Base-by-base conservation (phyloP, 2,329 filamentous ascomycete genomes). In the Colletotrichum aenigma region DNA sequence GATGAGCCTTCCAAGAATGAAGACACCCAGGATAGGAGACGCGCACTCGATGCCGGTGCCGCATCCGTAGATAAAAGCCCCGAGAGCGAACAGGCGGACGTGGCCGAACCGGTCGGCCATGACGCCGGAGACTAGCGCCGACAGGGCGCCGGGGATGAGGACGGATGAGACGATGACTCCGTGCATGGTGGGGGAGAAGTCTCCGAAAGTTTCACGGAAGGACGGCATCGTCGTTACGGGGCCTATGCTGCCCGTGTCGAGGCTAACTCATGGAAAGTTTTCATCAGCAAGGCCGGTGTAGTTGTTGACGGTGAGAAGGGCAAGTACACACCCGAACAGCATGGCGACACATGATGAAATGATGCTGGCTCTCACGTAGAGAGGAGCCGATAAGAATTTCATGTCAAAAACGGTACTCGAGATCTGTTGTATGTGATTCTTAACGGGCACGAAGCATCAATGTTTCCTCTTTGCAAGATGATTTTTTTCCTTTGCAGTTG, bases 161-260 rank as follows among this genome's bases (percentile, higher is more conserved):
- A 93, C 89, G 0, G 88, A 89, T 0, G 91, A 93, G 18, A 93
- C 91, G 8, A 91, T 87, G 4, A 92, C 83, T 1, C 92, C 91
- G 77, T 91, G 91, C 2, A 92, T 79, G 0, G 88, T 89, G 0
- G 91, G 85, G 2, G 89, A 89, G 60, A 90, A 86, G 16, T 85
- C 81, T 5, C 91, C 91, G 78, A 92, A 89, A 5, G 86, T 85
- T 4, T 82, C 71, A 12, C 83, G 83, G 80, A 91, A 93, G 18
- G 84, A 82, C 0, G 84, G 78, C 91, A 93, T 93, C 4, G 87
- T 86, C 0, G 91, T 93, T 0, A 93, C 87, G 6, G 91, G 88
- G 2, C 91, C 91, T 68, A 93, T 91, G 30, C 86, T 89, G 12
- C 90, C 90, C 1, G 90, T 85, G 52, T 85, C 84, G 56, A 82